These are phyloP conservation scores for Verticillium klebahnii DNA, from an alignment of 2,329 filamentous ascomycete species.

Conservation along the genomic window DNA sequence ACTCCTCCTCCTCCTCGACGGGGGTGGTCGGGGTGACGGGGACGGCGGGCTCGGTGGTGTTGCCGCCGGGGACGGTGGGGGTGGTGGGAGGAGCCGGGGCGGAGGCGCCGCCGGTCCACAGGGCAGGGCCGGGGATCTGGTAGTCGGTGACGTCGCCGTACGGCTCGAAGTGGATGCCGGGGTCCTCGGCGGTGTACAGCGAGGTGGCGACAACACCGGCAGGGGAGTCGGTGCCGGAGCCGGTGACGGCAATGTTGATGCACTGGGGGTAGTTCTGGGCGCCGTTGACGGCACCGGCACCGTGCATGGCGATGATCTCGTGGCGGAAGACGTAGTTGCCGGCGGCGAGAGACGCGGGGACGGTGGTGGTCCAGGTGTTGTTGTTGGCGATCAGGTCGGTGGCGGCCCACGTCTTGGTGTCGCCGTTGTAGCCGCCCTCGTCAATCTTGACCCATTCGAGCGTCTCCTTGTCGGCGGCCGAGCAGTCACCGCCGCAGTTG, in stretches of 20 bases:
- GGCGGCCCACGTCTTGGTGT: constrained; percentile 27
- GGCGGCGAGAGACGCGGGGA: constrained; percentile 25
- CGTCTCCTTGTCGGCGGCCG: constrained; percentile 43
- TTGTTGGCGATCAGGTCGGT: constrained; percentile 36
- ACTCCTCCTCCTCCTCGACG: background rate
- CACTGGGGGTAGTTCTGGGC: constrained; percentile 50
- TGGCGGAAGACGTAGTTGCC: constrained; percentile 45
- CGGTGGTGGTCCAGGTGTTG: constrained; percentile 25
- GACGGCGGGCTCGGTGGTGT: constrained; percentile 1
- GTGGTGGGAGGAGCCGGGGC: constrained; percentile 8
- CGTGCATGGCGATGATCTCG: constrained; percentile 48
- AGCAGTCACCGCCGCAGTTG: constrained; percentile 52
- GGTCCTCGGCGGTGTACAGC: constrained; percentile 22
- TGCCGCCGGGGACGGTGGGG: background rate
- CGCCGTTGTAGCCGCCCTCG: constrained; percentile 45
- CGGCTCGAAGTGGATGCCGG: constrained; percentile 29
- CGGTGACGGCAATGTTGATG: constrained; percentile 40
- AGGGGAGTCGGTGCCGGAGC: constrained; percentile 28
- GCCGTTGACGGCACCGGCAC: constrained; percentile 33
- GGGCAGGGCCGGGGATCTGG: constrained; percentile 25
- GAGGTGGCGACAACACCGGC: constrained; percentile 23
- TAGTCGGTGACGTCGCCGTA: constrained; percentile 34
- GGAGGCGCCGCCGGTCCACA: constrained; percentile 15
- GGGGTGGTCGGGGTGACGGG: background rate
- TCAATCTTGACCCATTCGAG: constrained; percentile 63